phyloP scores from a whole-genome alignment of 225 moss, liverwort and hornwort genomes.

The Sphagnum tenellum region DNA sequence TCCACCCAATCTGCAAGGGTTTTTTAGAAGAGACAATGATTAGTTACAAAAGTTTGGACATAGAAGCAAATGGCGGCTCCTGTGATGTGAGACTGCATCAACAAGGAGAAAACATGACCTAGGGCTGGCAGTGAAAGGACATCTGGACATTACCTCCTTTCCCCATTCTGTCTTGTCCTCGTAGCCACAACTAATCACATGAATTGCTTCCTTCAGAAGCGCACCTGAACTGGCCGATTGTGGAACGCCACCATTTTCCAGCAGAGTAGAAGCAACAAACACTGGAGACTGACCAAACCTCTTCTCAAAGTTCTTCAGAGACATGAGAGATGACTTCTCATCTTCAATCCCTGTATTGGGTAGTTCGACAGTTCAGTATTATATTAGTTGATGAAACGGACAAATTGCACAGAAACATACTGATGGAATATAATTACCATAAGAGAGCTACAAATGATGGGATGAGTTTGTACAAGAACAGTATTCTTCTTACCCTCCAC shows the following conservation, averaged over 20 bases:
- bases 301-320: conserved; percentile 88
- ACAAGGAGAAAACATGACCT: background rate
- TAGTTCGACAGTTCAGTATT: background rate
- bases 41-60: no score
- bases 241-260: conserved; percentile 76
- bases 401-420: no score
- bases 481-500: conserved; percentile 20
- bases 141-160: conserved; percentile 52
- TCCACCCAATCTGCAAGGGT: conserved; percentile 76
- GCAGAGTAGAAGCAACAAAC: conserved; percentile 72
- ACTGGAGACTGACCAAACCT: conserved; percentile 94
- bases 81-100: no score
- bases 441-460: background rate
- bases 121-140: no score
- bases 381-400: no score
- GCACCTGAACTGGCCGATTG: conserved; percentile 87
- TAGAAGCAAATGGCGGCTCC: no score
- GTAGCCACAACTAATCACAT: conserved; percentile 95
- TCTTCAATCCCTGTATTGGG: conserved; percentile 36
- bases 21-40: no score
- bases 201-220: conserved; percentile 87
- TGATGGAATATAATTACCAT: background rate
- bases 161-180: conserved; percentile 98
- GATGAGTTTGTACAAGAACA: background rate
- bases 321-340: conserved; percentile 71